A percentile compares a stretch with the other conserved stretches of the same genome.
phyloP scores from a whole-genome alignment of 2,329 filamentous ascomycete species.

The Colletotrichum gigasporum region DNA sequence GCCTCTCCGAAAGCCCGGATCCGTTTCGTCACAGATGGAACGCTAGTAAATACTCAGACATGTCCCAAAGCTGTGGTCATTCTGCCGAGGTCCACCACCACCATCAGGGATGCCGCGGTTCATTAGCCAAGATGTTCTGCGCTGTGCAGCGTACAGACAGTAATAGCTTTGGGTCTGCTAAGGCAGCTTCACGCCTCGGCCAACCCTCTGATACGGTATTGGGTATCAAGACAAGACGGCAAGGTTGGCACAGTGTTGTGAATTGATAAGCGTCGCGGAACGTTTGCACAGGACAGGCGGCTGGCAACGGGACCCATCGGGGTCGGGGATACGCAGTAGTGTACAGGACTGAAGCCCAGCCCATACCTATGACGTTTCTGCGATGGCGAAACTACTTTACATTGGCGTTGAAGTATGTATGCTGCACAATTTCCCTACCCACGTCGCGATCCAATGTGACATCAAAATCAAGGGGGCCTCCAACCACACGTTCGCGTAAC shows the following conservation, averaged over 20 bases:
- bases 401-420: background rate
- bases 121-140: too few species aligned
- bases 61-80: background rate
- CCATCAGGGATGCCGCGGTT: too few species aligned
- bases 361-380: constrained; percentile 19
- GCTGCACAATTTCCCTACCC: background rate
- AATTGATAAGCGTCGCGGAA: background rate
- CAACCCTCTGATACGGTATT: background rate
- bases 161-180: too few species aligned
- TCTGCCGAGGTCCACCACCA: background rate
- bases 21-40: too few species aligned
- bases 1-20: background rate
- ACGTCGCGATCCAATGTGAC: background rate
- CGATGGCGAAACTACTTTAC: too few species aligned
- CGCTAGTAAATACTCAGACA: too few species aligned
- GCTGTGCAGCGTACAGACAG: too few species aligned
- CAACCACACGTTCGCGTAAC: too few species aligned
- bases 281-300: background rate
- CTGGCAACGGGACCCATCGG: background rate
- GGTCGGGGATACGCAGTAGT: background rate
- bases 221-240: too few species aligned
- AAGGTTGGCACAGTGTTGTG: constrained; percentile 9
- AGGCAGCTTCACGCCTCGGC: background rate
- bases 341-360: too few species aligned
- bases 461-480: background rate